Evolutionary conservation across 208 protist genomes (phyloP), one percentile per base, ranked within the genome.

Genomic region (Blechomonas ayalai): DNA sequence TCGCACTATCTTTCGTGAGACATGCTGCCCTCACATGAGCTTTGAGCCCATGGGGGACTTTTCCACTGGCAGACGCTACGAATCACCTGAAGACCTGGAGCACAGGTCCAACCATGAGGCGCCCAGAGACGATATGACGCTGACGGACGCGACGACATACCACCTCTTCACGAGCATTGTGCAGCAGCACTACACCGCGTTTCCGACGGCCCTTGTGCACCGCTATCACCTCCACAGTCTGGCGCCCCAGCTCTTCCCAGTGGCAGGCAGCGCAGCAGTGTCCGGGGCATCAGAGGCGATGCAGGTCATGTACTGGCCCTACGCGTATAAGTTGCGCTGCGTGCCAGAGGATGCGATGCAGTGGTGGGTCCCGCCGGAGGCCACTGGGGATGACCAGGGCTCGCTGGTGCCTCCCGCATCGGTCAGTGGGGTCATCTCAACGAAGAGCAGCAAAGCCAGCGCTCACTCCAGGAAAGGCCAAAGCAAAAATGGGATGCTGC

Each of bases 151-250:
- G 25, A 19, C 42, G 12, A 83, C 73, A 16, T 65, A 36, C 28
- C 83, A 92, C 28, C 49, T 87, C 29, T 92, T 89, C 42, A 78
- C 72, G 19, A 56, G 63, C 23, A 38, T 46, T 26, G 48, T 85
- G 13, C 64, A 76, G 39, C 35, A 34, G 8, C 38, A 52, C 38
- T 90, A 66, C 51, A 82, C 80, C 10, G 80, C 80, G 7, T 90
- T 90, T 46, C 84, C 84, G 0, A 93, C 84, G 8, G 84, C 84
- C 4, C 62, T 89, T 0, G 65, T 73, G 19, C 84, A 93, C 37
- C 76, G 84, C 23, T 86, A 90, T 39, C 84, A 93, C 40, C 61
- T 93, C 2, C 47, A 83, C 39, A 54, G 45, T 22, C 58, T 93
- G 10, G 79, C 84, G 0, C 63, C 74, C 0, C 37, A 36, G 4